phyloP scores from a whole-genome alignment of 305 asterid species.

The Solanum hybrid region DNA sequence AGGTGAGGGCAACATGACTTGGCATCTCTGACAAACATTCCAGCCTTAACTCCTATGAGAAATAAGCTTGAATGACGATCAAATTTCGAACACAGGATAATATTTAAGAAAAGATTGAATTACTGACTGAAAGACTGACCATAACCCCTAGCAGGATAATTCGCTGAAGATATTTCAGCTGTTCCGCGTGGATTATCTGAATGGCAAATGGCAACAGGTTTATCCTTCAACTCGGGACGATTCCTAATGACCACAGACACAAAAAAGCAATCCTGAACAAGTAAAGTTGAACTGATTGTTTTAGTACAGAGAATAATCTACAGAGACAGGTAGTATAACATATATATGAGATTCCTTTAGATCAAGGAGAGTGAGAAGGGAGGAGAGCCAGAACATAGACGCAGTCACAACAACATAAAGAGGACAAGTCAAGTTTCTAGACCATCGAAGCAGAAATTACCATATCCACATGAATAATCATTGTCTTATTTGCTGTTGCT shows the following conservation, averaged over 20 bases:
- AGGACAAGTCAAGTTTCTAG: neutral
- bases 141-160: constrained; percentile 84
- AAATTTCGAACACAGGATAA: neutral
- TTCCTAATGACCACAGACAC: constrained; percentile 84
- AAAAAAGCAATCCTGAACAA: constrained; percentile 85
- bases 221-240: constrained; percentile 54
- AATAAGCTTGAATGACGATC: neutral
- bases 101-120: neutral
- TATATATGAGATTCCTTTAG: neutral
- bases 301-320: neutral
- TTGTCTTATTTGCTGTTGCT: constrained; percentile 29
- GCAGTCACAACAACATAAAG: neutral
- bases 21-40: constrained; percentile 94
- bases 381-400: constrained; percentile 1
- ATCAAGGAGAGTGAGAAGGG: neutral
- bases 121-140: constrained; percentile 40
- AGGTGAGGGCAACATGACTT: constrained; percentile 87
- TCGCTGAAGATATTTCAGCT: constrained; percentile 93
- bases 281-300: neutral
- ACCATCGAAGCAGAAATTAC: constrained; percentile 27
- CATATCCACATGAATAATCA: constrained; percentile 84
- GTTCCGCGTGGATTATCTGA: constrained; percentile 93
- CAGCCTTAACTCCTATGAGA: constrained; percentile 77
- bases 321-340: neutral
- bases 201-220: constrained; percentile 97